Conservation (phyloP, 306 rosid species). For the Betula pendula region DNA sequence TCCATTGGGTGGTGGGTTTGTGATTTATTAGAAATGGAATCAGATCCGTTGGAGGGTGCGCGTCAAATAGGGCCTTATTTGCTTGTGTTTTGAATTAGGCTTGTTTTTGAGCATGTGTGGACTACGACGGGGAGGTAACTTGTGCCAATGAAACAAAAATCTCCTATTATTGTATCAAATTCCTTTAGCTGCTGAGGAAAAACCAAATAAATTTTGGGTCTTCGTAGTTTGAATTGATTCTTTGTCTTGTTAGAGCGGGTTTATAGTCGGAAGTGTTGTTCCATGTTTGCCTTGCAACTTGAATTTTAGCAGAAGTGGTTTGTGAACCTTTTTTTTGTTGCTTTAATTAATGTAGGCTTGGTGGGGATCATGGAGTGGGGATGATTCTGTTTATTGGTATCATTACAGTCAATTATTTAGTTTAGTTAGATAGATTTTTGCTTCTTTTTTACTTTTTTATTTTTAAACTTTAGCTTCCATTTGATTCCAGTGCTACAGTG, state of each 20-base stretch:
- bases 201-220: neutral
- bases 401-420: neutral
- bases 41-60: constrained; percentile 18
- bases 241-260: neutral
- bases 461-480: neutral
- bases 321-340: neutral
- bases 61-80: neutral
- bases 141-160: neutral
- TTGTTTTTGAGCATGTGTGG: neutral
- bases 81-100: neutral
- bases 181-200: neutral
- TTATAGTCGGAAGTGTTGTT: neutral
- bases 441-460: neutral
- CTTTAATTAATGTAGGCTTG: neutral
- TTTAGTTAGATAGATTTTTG: neutral
- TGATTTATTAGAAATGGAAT: constrained; percentile 1
- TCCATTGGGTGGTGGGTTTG: constrained; percentile 31
- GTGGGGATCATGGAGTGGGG: neutral
- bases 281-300: neutral
- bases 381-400: neutral
- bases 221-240: neutral
- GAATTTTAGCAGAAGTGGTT: neutral
- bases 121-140: neutral
- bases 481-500: neutral
- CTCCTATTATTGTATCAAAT: too few relatives aligned